Conservation (phyloP, 495 filamentous ascomycete species). For the Aspergillus baeticus region DNA sequence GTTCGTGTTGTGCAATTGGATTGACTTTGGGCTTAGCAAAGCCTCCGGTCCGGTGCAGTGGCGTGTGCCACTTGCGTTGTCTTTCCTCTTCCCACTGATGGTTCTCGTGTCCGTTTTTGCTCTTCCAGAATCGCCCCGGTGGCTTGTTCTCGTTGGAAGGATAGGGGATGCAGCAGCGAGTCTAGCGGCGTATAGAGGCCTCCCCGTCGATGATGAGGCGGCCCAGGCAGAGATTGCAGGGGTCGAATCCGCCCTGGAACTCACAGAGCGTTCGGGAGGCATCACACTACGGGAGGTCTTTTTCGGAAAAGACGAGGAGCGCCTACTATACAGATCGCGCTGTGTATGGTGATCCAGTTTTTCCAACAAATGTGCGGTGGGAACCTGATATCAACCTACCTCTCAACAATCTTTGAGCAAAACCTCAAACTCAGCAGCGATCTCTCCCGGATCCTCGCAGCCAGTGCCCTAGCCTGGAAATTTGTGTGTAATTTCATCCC, state of each 20-base stretch:
- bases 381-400: slow-evolving; percentile 35
- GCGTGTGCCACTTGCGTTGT: slow-evolving; percentile 47
- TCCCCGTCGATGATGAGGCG: slow-evolving; percentile 11
- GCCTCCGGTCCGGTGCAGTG: slow-evolving; percentile 41
- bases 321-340: slow-evolving; percentile 27
- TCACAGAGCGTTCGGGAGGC: too few relatives aligned
- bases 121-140: slow-evolving; percentile 52
- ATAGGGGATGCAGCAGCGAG: slow-evolving; percentile 28
- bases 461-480: slow-evolving; percentile 50
- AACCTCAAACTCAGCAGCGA: slow-evolving; percentile 25
- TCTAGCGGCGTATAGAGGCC: slow-evolving; percentile 33
- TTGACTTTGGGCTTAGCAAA: slow-evolving; percentile 54
- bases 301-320: slow-evolving; percentile 27
- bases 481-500: slow-evolving; percentile 45
- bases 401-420: slow-evolving; percentile 34
- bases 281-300: slow-evolving; percentile 16
- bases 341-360: slow-evolving; percentile 36
- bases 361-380: slow-evolving; percentile 44
- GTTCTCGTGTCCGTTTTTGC: slow-evolving; percentile 41
- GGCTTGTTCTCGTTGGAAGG: slow-evolving; percentile 35
- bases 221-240: slow-evolving; percentile 34
- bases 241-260: slow-evolving; percentile 39
- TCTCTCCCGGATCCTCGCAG: slow-evolving; percentile 28
- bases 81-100: slow-evolving; percentile 47
- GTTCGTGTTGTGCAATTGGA: slow-evolving; percentile 63